Conservation (phyloP, 257 asterid species). For the Jacaranda mimosifolia region DNA sequence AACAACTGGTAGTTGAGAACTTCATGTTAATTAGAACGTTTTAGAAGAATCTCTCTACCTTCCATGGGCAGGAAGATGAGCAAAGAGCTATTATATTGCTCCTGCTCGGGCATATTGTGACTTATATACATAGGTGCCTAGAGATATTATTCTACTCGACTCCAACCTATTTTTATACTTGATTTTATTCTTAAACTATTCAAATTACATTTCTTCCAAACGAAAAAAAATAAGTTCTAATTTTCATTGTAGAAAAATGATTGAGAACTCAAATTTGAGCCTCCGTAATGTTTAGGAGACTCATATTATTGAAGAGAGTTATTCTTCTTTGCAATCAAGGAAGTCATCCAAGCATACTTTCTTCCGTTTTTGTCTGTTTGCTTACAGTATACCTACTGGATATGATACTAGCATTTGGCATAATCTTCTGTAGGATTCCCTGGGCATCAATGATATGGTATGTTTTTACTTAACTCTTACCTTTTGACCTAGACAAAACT, state of each 20-base stretch:
- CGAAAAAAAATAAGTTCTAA: neutral
- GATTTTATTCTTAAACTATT: neutral
- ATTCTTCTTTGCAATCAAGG: constrained; percentile 44
- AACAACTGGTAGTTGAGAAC: constrained; percentile 59
- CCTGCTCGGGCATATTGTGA: constrained; percentile 67
- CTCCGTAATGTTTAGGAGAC: constrained; percentile 56
- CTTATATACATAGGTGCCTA: constrained; percentile 63
- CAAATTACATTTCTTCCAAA: neutral
- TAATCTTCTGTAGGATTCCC: constrained; percentile 70
- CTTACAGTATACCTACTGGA: constrained; percentile 57
- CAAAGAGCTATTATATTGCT: constrained; percentile 55
- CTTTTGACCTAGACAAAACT: neutral
- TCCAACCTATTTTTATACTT: constrained; percentile 5
- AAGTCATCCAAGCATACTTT: constrained; percentile 37
- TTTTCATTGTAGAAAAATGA: constrained; percentile 6
- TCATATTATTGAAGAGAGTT: constrained; percentile 49
- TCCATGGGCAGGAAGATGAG: constrained; percentile 45
- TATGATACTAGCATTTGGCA: constrained; percentile 64
- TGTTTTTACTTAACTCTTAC: constrained; percentile 33
- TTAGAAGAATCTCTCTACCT: constrained; percentile 54
- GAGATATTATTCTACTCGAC: constrained; percentile 8
- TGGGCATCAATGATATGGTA: constrained; percentile 75
- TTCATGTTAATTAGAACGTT: constrained; percentile 60
- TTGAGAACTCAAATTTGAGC: constrained; percentile 1
- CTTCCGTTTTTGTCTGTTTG: constrained; percentile 35